Base-by-base conservation (phyloP, 495 filamentous ascomycete genomes). In the Talaromyces trachyspermus region DNA sequence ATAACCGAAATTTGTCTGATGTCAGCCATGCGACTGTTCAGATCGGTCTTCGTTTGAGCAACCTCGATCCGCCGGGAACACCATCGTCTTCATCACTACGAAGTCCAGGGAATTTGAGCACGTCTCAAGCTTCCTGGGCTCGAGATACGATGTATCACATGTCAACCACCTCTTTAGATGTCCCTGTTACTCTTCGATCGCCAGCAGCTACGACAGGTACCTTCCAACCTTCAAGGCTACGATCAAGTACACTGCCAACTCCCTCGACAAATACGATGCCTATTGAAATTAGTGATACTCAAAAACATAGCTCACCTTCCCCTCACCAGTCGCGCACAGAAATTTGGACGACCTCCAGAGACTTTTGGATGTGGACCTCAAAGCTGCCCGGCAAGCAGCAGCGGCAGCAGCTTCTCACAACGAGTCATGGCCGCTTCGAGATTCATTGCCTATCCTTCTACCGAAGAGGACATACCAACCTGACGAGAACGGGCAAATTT, bases 11-110 rank as follows among this genome's bases (percentile, higher is more conserved):
- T 42, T 59, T 57, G 3, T 68, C 63, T 18, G 53, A 60, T 11
- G 51, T 52, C 20, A 65, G 52, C 23, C 56, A 51, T 22, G 62
- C 64, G 1, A 69, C 65, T 3, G 64, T 69, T 4, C 65, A 67
- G 43, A 69, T 69, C 36, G 65, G 65, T 8, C 40, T 67, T 20
- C 56, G 65, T 30, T 50, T 69, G 2, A 57, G 54, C 39, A 40
- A 45, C 24, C 20, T 48, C 9, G 45, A 20, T 20, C 36, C 36
- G 12, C 18, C 36, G 25, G 29, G 5, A 15, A 47, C 29, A 7
- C 12, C 27, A 30, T 6, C 7, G 12, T 12, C 27, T 7, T 6
- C 27, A 30, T 30, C 12, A 30, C 27, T 12, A 30, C 27, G 6
- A 30, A 30, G 27, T 30, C 27, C 27, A 7, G 7, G 12, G 27